Evolutionary conservation across 2,329 filamentous ascomycete genomes (phyloP).

Genomic region (Fusarium phyllophilum): DNA sequence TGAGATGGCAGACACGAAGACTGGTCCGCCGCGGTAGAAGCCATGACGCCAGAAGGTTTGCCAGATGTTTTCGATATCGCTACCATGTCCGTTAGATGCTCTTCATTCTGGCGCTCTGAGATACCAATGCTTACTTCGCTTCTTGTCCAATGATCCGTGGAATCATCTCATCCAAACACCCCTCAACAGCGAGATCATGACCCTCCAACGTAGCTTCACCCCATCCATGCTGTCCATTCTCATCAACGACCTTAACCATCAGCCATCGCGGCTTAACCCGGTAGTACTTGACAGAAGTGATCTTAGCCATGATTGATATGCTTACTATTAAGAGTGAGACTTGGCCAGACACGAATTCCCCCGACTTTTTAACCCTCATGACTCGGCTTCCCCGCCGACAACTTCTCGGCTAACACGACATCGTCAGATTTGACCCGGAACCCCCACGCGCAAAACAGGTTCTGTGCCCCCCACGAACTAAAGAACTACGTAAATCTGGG

Average conservation of each 20-base stretch:
- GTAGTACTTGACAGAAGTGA: constrained; percentile 72
- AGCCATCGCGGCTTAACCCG: constrained; percentile 80
- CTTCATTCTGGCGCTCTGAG: accelerated
- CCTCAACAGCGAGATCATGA: constrained; percentile 78
- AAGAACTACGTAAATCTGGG: constrained; percentile 3
- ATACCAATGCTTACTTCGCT: constrained; percentile 65
- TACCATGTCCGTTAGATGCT: constrained; percentile 42
- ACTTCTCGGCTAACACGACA: neutral
- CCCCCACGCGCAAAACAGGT: constrained; percentile 7
- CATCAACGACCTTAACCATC: constrained; percentile 80
- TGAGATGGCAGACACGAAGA: constrained; percentile 82
- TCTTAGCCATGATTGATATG: constrained; percentile 45
- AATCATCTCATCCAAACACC: constrained; percentile 74
- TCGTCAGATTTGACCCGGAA: neutral
- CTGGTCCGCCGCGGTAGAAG: constrained; percentile 82
- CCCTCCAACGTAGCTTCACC: constrained; percentile 80
- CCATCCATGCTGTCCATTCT: constrained; percentile 73
- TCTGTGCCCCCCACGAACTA: constrained; percentile 3
- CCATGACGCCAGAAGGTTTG: constrained; percentile 75
- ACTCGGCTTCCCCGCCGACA: constrained; percentile 1
- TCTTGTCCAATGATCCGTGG: constrained; percentile 72
- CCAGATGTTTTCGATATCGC: constrained; percentile 85
- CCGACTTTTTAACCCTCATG: neutral
- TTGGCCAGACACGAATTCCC: neutral
- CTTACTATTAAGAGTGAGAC: too few relatives aligned